A percentile compares a stretch with the other conserved stretches of the same genome.
Evolutionary conservation across 352 stramenopile species (phyloP).

Genomic region (Phytophthora tubulina): DNA sequence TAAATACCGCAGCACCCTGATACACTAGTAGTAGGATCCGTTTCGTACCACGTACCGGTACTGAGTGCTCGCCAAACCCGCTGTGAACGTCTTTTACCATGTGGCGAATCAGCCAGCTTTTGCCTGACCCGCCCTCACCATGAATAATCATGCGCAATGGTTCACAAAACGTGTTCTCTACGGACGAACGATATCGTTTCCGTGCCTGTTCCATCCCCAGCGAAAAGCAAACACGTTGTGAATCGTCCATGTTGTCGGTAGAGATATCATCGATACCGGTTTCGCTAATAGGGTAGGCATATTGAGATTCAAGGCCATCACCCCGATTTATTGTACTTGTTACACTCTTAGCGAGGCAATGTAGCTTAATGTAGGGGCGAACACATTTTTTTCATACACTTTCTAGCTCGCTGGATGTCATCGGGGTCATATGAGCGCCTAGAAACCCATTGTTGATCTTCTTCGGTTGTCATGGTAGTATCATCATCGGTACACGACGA

Average conservation of each 20-base stretch:
- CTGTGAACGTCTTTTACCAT: neutral
- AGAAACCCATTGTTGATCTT: too few species aligned
- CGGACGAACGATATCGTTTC: neutral
- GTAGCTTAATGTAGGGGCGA: too few species aligned
- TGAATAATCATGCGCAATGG: conserved; percentile 4
- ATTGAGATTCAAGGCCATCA: too few species aligned
- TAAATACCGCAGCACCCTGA: conserved; percentile 5
- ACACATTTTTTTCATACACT: too few species aligned
- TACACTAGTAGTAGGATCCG: neutral
- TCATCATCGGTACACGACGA: too few species aligned
- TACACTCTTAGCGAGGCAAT: too few species aligned
- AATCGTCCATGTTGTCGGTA: conserved; percentile 1
- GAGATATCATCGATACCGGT: too few species aligned
- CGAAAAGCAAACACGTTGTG: conserved; percentile 2
- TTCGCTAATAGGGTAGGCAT: too few species aligned
- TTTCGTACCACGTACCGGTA: neutral
- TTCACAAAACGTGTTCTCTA: neutral
- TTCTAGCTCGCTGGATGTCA: too few species aligned
- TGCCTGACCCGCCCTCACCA: conserved; percentile 1
- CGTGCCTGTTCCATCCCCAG: neutral
- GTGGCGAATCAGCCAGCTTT: neutral
- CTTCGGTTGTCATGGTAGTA: too few species aligned
- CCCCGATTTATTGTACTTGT: too few species aligned
- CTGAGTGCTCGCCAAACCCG: neutral
- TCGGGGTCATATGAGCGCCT: too few species aligned